Conservation (phyloP, 106 monocot species). For the Platanthera zijinensis region DNA sequence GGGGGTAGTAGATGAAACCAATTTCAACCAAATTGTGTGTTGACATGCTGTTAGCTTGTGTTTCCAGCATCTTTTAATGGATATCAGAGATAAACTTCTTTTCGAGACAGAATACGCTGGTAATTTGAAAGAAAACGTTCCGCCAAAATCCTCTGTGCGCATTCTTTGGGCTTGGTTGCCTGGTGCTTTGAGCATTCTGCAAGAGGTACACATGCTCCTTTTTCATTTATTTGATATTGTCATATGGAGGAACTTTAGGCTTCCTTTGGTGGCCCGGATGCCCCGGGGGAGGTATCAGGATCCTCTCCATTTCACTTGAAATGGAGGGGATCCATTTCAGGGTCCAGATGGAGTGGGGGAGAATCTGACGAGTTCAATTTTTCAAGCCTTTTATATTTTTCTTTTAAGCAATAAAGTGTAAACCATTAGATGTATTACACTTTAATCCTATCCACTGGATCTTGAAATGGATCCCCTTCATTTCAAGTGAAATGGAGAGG, state of each 20-base stretch:
- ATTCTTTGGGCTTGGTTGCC: conserved; percentile 87
- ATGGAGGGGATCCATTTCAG: no score
- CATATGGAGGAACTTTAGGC: neutral
- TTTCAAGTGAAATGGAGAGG: no score
- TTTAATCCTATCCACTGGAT: no score
- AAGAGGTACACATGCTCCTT: conserved; percentile 48
- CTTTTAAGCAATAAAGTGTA: no score
- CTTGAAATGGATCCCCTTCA: no score
- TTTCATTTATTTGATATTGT: neutral
- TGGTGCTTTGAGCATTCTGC: conserved; percentile 69
- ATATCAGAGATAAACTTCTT: conserved; percentile 94
- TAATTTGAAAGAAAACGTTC: conserved; percentile 65
- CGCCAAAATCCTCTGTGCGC: conserved; percentile 62
- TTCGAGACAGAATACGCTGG: conserved; percentile 95
- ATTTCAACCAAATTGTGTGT: conserved; percentile 38
- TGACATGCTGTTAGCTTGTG: neutral
- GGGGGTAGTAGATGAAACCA: neutral
- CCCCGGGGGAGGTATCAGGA: no score
- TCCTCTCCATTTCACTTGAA: no score
- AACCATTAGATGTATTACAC: no score
- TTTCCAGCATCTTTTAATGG: conserved; percentile 77
- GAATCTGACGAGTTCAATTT: no score
- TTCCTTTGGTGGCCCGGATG: no score
- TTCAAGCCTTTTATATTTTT: no score
- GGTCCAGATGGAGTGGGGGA: no score